These are phyloP conservation scores for Flaveria floridana DNA, from an alignment of 140 eudicot species.

Conservation along the genomic window DNA sequence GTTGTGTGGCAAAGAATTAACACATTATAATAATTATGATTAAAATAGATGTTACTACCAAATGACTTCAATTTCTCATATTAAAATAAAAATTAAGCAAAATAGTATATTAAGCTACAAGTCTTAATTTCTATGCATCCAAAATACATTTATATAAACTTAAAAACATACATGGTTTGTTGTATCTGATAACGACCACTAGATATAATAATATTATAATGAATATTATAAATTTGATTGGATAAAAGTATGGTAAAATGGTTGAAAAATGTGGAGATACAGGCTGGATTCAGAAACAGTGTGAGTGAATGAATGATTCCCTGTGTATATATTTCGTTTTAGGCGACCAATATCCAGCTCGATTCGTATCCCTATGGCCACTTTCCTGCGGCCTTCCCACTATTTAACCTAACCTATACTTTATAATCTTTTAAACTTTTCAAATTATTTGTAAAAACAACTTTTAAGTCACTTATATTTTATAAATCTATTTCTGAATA, in stretches of 20 bases:
- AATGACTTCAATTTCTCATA: too few relatives aligned
- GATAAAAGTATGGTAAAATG: conserved; percentile 19
- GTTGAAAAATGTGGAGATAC: conserved; percentile 30
- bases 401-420: conserved; percentile 10
- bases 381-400: conserved; percentile 23
- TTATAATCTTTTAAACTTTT: neutral
- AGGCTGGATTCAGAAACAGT: conserved; percentile 32
- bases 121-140: too few relatives aligned
- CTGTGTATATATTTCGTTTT: conserved; percentile 8
- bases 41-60: too few relatives aligned
- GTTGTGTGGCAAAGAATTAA: too few relatives aligned
- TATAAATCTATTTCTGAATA: too few relatives aligned
- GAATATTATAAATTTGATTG: neutral
- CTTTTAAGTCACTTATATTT: too few relatives aligned
- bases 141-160: too few relatives aligned
- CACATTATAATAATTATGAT: too few relatives aligned
- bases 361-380: conserved; percentile 4
- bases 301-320: conserved; percentile 28
- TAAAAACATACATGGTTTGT: neutral
- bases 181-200: neutral
- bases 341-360: conserved; percentile 35
- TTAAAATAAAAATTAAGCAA: too few relatives aligned
- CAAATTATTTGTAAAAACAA: neutral
- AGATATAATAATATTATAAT: neutral
- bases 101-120: too few relatives aligned